Conservation (phyloP, 2,329 filamentous ascomycete genomes). For the Chaetothyriales sp. region DNA sequence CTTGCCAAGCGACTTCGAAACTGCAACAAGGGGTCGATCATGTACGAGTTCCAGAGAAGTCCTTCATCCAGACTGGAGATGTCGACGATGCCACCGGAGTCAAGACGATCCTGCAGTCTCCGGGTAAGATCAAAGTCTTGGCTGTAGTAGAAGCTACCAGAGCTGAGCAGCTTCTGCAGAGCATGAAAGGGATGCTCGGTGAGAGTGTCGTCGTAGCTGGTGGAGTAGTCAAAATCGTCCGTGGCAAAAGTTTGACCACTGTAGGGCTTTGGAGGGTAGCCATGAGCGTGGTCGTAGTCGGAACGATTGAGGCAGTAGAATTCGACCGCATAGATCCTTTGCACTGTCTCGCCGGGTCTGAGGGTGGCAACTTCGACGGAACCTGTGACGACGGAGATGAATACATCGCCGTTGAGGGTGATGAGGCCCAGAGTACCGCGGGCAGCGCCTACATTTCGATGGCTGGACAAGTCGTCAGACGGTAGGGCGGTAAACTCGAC, state of each 20-base stretch:
- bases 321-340: slow-evolving; percentile 72
- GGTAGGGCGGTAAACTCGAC: slow-evolving; percentile 65
- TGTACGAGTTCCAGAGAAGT: slow-evolving; percentile 96
- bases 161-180: slow-evolving; percentile 78
- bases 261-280: slow-evolving; percentile 41
- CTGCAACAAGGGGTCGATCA: slow-evolving; percentile 84
- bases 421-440: slow-evolving; percentile 83
- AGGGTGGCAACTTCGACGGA: slow-evolving; percentile 67
- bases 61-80: slow-evolving; percentile 86
- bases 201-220: slow-evolving; percentile 48
- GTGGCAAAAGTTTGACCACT: slow-evolving; percentile 39
- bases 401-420: slow-evolving; percentile 69
- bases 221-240: slow-evolving; percentile 40
- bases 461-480: slow-evolving; percentile 57
- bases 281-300: slow-evolving; percentile 66
- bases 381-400: slow-evolving; percentile 76
- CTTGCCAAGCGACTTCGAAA: slow-evolving; percentile 71
- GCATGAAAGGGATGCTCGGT: slow-evolving; percentile 82
- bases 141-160: slow-evolving; percentile 95
- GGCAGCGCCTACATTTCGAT: slow-evolving; percentile 62
- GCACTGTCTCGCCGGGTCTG: slow-evolving; percentile 75
- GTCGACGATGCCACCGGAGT: slow-evolving; percentile 43
- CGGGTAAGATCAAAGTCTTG: slow-evolving; percentile 97
- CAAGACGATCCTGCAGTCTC: slow-evolving; percentile 71
- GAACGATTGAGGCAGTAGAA: slow-evolving; percentile 83